Percentiles rank a stretch among this genome's conserved stretches.
Conservation (phyloP, 1,139 yeast species). For the Protomyces macrosporus region DNA sequence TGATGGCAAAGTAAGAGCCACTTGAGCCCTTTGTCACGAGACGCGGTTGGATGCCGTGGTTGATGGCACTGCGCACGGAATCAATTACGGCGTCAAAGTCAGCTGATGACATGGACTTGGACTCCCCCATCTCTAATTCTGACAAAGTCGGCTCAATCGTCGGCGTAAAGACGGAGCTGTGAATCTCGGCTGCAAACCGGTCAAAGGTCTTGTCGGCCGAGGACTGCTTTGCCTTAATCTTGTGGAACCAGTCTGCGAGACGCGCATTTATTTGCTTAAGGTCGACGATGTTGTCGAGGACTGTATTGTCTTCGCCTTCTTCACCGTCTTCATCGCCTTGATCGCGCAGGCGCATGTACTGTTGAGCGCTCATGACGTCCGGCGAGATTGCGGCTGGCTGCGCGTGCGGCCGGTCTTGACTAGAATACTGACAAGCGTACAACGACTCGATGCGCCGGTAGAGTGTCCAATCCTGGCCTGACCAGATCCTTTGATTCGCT, state of each 20-base stretch:
- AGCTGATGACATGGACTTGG: constrained; percentile 38
- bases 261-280: constrained; percentile 26
- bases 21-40: constrained; percentile 64
- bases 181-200: constrained; percentile 8
- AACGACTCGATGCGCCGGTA: too few species aligned
- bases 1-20: constrained; percentile 61
- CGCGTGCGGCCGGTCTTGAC: too few species aligned
- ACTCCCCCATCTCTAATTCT: not conserved
- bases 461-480: too few species aligned
- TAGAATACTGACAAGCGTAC: too few species aligned
- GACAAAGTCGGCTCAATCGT: not conserved
- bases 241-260: constrained; percentile 26
- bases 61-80: constrained; percentile 46
- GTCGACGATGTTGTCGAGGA: constrained; percentile 24
- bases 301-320: constrained; percentile 1
- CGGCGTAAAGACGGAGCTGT: constrained; percentile 21
- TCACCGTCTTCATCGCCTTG: constrained; percentile 4
- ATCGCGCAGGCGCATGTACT: not conserved
- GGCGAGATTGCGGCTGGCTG: too few species aligned
- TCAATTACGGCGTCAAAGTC: constrained; percentile 44
- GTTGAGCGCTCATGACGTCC: not conserved
- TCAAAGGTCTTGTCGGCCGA: constrained; percentile 12
- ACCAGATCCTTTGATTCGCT: too few species aligned
- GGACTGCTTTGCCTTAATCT: constrained; percentile 11
- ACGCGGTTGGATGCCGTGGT: constrained; percentile 44